phyloP scores from a whole-genome alignment of 1,284 basidiomycete species.

The Rhodotorula sp. region DNA sequence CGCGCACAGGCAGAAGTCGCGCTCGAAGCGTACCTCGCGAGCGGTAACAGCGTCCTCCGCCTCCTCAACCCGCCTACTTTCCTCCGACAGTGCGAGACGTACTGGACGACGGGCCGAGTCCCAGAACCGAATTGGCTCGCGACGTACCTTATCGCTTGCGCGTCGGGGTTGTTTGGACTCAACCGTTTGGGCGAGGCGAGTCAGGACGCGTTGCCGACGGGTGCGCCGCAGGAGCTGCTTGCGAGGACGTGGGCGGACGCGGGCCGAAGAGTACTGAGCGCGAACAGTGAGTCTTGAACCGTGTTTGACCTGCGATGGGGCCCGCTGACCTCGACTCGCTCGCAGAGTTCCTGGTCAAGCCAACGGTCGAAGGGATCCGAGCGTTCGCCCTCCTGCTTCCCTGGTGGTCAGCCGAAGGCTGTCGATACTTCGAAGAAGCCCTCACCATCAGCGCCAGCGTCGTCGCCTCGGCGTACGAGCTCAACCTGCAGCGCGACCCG shows the following conservation, averaged over 20 bases:
- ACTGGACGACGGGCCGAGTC: conserved; percentile 13
- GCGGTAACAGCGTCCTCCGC: conserved; percentile 15
- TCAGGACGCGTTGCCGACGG: conserved; percentile 7
- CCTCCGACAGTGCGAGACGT: conserved; percentile 19
- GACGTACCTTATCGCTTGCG: conserved; percentile 16
- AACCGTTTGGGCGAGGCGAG: neutral
- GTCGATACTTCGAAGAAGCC: conserved; percentile 4
- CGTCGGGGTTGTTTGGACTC: conserved; percentile 10
- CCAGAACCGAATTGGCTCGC: conserved; percentile 29
- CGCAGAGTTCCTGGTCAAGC: conserved; percentile 11
- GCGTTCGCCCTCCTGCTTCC: conserved; percentile 17
- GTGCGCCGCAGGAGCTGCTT: conserved; percentile 17
- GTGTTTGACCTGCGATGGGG: too few species aligned
- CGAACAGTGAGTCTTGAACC: conserved; percentile 13
- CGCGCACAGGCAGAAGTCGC: conserved; percentile 19
- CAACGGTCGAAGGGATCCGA: conserved; percentile 20
- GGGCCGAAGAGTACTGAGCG: conserved; percentile 3
- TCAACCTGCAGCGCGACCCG: conserved; percentile 25
- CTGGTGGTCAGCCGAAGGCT: conserved; percentile 14
- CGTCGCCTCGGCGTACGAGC: conserved; percentile 6
- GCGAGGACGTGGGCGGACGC: conserved; percentile 25
- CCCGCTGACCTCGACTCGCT: too few species aligned
- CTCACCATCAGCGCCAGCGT: conserved; percentile 3
- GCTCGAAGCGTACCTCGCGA: conserved; percentile 18
- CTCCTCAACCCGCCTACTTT: conserved; percentile 24